These are phyloP conservation scores for Bifiguratus adelaidae DNA, from an alignment of 192 early-diverging fungal genomes.

Conservation along the genomic window DNA sequence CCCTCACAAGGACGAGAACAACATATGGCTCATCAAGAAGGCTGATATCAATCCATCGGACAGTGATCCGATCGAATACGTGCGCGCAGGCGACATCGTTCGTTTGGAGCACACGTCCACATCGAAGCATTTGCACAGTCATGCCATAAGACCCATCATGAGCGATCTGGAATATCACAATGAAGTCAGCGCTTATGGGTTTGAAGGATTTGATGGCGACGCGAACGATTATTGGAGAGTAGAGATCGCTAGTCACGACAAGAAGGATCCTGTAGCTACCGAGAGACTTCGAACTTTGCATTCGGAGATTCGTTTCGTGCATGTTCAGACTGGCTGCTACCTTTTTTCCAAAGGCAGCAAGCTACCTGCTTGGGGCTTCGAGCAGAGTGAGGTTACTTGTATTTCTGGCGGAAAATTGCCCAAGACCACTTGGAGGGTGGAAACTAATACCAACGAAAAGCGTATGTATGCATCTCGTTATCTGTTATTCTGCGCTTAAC, in stretches of 20 bases:
- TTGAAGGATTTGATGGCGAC: conserved; percentile 66
- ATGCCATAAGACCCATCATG: conserved; percentile 56
- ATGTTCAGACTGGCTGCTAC: conserved; percentile 61
- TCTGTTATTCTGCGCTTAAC: neutral
- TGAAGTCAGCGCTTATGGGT: conserved; percentile 66
- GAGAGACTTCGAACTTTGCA: conserved; percentile 46
- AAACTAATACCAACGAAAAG: conserved; percentile 63
- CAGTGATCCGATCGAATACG: conserved; percentile 31
- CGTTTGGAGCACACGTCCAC: conserved; percentile 57
- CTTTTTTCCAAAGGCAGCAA: conserved; percentile 69
- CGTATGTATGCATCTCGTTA: no score
- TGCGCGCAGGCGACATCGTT: conserved; percentile 67
- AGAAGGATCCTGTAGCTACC: conserved; percentile 29
- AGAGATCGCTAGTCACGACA: conserved; percentile 55
- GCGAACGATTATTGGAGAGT: conserved; percentile 89
- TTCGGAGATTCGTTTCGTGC: conserved; percentile 67
- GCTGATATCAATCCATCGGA: conserved; percentile 16
- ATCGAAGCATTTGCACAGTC: conserved; percentile 57
- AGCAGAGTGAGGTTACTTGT: conserved; percentile 88
- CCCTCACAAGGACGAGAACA: conserved; percentile 83
- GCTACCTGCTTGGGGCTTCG: conserved; percentile 89
- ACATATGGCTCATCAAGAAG: conserved; percentile 64
- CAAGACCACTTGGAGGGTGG: conserved; percentile 73
- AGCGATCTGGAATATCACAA: conserved; percentile 65
- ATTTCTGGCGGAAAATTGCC: conserved; percentile 66